Evolutionary conservation across 148 eudicot species (phyloP).

Genomic region (Agrostemma githago): DNA sequence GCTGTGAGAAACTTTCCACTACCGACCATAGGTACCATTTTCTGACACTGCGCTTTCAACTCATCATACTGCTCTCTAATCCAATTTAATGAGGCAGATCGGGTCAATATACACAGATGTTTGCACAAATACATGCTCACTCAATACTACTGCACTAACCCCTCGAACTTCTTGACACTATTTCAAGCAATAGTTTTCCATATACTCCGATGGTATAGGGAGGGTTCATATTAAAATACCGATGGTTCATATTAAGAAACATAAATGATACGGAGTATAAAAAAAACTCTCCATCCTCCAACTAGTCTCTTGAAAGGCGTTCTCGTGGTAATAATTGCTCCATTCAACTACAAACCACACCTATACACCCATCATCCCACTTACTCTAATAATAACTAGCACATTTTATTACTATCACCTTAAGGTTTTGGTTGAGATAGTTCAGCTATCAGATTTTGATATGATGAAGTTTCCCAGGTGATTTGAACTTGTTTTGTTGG

Average conservation of each 20-base stretch:
- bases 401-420: too few species aligned
- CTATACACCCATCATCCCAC: background rate
- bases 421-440: too few species aligned
- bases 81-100: slow-evolving; percentile 20
- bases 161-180: background rate
- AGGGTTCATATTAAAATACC: background rate
- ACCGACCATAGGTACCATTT: slow-evolving; percentile 72
- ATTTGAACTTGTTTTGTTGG: too few species aligned
- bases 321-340: too few species aligned
- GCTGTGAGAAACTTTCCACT: slow-evolving; percentile 63
- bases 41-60: slow-evolving; percentile 76
- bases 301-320: too few species aligned
- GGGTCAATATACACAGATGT: slow-evolving; percentile 17
- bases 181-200: background rate
- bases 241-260: background rate
- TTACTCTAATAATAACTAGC: background rate
- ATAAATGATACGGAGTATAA: background rate
- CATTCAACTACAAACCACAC: background rate
- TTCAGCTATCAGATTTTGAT: too few species aligned
- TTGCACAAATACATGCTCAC: background rate
- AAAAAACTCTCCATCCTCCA: background rate
- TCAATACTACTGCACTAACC: background rate
- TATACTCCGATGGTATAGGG: background rate
- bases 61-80: slow-evolving; percentile 80
- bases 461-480: too few species aligned